Base-by-base conservation (phyloP, 2,329 filamentous ascomycete species). In the Colletotrichum sidae region DNA sequence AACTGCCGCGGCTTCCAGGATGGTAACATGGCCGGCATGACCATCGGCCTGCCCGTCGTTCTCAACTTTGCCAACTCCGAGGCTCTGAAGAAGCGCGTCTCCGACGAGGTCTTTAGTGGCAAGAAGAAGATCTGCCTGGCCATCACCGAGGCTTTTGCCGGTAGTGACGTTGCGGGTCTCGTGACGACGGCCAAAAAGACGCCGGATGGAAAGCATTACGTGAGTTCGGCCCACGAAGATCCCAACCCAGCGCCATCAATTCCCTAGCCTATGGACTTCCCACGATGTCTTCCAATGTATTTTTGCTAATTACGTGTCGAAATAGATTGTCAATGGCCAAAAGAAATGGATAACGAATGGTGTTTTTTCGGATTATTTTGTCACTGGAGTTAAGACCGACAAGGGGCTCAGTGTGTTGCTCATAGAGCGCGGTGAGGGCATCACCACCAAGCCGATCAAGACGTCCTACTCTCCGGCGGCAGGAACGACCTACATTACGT, bases 311-410 rank as follows among this genome's bases (percentile, higher is more conserved):
- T 4, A 4, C 4, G 3, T 25, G n/a, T 17, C 55, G 2, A 4
- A 35, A 34, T 51, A 80, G 78, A 83, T 88, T 62, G 83, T 89
- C 75, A 90, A 91, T 73, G 91, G 91, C 53, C 89, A 84, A 60
- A 95, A 94, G 85, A 96, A 95, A 80, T 93, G 91, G 92, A 94
- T 93, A 74, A 94, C 92, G 44, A 93, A 94, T 77, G 92, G 91
- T 67, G 88, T 90, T 72, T 96, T 90, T 78, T 86, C 82, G 68
- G 92, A 96, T 77, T 96, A 95, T 81, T 96, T 96, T 72, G 91
- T 96, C 55, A 91, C 89, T 1, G 92, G 89, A 50, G 93, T 92
- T 73, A 89, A 88, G 75, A 96, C 92, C 0, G 88, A 89, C 60
- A 94, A 94, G 78, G 91, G 91, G 13, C 88, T 95, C 70, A 90